Conservation (phyloP, 2,329 filamentous ascomycete genomes). For the Aspergillus calidoustus region DNA sequence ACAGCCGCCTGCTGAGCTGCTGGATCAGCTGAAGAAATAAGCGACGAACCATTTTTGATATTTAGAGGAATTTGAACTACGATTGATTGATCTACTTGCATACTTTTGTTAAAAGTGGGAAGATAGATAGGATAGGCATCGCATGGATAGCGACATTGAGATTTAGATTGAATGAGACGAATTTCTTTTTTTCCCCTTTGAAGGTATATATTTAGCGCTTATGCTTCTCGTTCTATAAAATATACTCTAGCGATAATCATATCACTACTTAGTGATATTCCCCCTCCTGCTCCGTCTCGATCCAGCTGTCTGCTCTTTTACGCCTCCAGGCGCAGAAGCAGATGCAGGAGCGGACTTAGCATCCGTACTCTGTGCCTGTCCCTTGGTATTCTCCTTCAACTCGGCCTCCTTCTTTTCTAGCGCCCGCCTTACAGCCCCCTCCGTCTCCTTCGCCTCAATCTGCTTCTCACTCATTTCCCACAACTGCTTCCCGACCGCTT, state of each 20-base stretch:
- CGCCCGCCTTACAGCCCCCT: conserved; percentile 67
- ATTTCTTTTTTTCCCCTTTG: conserved; percentile 35
- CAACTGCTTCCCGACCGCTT: conserved; percentile 77
- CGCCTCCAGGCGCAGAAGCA: conserved; percentile 1
- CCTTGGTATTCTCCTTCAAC: conserved; percentile 29
- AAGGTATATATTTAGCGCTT: neutral
- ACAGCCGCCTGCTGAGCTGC: conserved; percentile 79
- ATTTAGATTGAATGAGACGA: conserved; percentile 40
- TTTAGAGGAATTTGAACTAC: neutral
- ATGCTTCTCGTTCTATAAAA: neutral
- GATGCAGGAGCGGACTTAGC: conserved; percentile 13
- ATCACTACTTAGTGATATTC: conserved; percentile 21
- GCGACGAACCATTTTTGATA: neutral
- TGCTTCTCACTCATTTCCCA: conserved; percentile 90
- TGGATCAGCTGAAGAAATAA: conserved; percentile 59
- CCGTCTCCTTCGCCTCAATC: conserved; percentile 80
- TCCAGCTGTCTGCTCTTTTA: conserved; percentile 39
- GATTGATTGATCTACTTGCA: neutral
- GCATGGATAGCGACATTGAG: conserved; percentile 10
- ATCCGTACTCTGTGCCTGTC: conserved; percentile 13
- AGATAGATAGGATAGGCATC: conserved; percentile 4
- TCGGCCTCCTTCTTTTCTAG: conserved; percentile 59
- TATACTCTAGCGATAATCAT: conserved; percentile 6
- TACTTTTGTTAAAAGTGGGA: conserved; percentile 1
- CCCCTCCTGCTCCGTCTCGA: conserved; percentile 47